phyloP scores from a whole-genome alignment of 352 stramenopile genomes.

The Pythium sukuiense region DNA sequence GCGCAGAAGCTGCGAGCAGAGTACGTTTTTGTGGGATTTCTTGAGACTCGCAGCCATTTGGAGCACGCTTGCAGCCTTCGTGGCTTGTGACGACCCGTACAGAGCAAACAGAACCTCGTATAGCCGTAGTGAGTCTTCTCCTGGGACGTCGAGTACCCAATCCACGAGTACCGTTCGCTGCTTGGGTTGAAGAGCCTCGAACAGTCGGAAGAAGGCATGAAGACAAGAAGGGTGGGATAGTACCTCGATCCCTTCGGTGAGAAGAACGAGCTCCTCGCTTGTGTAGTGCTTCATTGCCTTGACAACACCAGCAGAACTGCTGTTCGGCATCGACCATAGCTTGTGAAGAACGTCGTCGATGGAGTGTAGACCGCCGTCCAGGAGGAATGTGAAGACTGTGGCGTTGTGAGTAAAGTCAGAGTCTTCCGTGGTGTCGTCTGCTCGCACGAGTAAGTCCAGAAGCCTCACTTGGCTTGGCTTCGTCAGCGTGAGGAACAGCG shows the following conservation, averaged over 20 bases:
- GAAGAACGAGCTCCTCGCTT: conserved; percentile 32
- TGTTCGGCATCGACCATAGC: conserved; percentile 31
- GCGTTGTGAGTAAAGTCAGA: not conserved
- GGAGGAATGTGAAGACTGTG: conserved; percentile 51
- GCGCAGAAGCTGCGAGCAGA: conserved; percentile 30
- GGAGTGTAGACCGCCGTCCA: conserved; percentile 37
- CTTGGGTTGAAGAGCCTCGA: conserved; percentile 30
- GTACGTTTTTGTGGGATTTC: conserved; percentile 37
- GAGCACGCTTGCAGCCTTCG: conserved; percentile 32
- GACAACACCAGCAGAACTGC: conserved; percentile 31
- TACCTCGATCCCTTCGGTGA: conserved; percentile 48
- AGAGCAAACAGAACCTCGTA: conserved; percentile 47
- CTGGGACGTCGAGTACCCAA: conserved; percentile 49
- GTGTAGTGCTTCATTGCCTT: conserved; percentile 30
- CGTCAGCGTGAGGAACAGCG: conserved; percentile 46
- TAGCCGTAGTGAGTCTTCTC: conserved; percentile 30
- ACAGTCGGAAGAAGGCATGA: conserved; percentile 37
- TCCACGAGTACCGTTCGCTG: conserved; percentile 36
- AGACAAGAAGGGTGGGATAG: conserved; percentile 30
- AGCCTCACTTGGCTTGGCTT: conserved; percentile 32
- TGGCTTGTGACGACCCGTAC: not conserved
- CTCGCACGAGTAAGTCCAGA: conserved; percentile 3
- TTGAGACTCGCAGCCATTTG: conserved; percentile 40
- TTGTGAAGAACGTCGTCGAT: conserved; percentile 51
- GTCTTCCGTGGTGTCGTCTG: not conserved